Evolutionary conservation across 371 early-diverging fungal genomes (phyloP).

Genomic region (Mucor circinelloides): DNA sequence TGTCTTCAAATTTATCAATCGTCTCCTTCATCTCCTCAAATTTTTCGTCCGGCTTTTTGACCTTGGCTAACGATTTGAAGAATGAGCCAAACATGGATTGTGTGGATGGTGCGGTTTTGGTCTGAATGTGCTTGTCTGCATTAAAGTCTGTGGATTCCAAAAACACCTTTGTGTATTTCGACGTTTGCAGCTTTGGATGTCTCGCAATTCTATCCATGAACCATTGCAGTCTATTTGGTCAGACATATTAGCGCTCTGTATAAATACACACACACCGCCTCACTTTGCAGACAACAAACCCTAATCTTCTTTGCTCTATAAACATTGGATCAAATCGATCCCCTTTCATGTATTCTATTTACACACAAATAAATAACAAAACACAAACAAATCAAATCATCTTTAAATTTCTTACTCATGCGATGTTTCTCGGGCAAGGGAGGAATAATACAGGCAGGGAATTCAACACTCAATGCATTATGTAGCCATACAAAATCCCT

Average conservation of each 20-base stretch:
- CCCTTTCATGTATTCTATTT: constrained; percentile 90
- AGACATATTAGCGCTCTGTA: neutral
- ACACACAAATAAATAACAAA: neutral
- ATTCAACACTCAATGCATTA: constrained; percentile 69
- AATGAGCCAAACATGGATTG: constrained; percentile 82
- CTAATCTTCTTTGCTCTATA: constrained; percentile 78
- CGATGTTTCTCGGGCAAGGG: constrained; percentile 93
- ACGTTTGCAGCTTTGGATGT: constrained; percentile 80
- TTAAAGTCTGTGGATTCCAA: constrained; percentile 79
- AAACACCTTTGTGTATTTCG: constrained; percentile 73
- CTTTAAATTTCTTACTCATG: constrained; percentile 77
- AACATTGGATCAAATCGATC: constrained; percentile 90
- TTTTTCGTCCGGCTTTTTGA: constrained; percentile 85
- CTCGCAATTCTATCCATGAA: constrained; percentile 80
- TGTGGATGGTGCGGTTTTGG: constrained; percentile 56
- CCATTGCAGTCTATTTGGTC: constrained; percentile 62
- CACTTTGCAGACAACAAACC: constrained; percentile 34
- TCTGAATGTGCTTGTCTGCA: constrained; percentile 21
- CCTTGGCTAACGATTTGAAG: constrained; percentile 83
- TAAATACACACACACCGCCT: neutral
- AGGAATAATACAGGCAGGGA: constrained; percentile 83
- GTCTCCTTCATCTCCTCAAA: constrained; percentile 82
- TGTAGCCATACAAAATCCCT: constrained; percentile 94
- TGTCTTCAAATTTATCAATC: constrained; percentile 83
- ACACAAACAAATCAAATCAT: constrained; percentile 1